Evolutionary conservation across 2,329 filamentous ascomycete species (phyloP), one percentile per base, ranked within the genome.

Genomic region (Sordariomycetes sp.): DNA sequence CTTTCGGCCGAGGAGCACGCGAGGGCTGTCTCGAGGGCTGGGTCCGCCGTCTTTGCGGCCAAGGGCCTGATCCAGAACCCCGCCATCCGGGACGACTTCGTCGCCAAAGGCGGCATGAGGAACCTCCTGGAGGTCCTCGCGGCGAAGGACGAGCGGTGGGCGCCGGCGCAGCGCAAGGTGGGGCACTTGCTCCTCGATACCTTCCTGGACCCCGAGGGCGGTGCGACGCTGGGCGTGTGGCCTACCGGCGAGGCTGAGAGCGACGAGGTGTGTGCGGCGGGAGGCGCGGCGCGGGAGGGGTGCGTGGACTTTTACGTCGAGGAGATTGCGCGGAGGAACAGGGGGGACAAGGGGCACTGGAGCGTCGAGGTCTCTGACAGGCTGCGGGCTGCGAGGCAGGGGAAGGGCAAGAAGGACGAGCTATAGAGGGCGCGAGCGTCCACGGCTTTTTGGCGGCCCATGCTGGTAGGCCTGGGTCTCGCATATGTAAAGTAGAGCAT

Each of bases 121-220:
- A 71, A 74, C 35, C 69, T 85, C 7, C 71, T 84, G 15, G 72
- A 76, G 51, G 73, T 83, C 7, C 73, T 86, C 39, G 63, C 73
- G 3, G 72, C 70, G 10, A 68, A 74, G 25, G 74, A 70, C n/a
- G 67, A 70, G 4, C 71, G 73, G 28, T 80, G 81, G 72, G 74
- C 74, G 15, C 64, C 69, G 1, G 75, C 78, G 6, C 74, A 78
- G 64, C 74, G 74, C 59, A 81, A 78, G 63, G 76, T 79, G 25
- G 80, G 77, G 1, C 74, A 81, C 59, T 72, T 86, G 58, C 74
- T 85, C 32, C 73, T 79, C 36, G 84, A 87, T 64, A 83, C 76
- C 59, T 87, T 87, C 64, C 70, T 87, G n/a, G 84, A 87, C 63
- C 76, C 78, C 60, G 75, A 79, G 58, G 82, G 85, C 75, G 82